These are phyloP conservation scores for Amphirosellinia nigrospora DNA, from an alignment of 495 filamentous ascomycete species.

Conservation along the genomic window DNA sequence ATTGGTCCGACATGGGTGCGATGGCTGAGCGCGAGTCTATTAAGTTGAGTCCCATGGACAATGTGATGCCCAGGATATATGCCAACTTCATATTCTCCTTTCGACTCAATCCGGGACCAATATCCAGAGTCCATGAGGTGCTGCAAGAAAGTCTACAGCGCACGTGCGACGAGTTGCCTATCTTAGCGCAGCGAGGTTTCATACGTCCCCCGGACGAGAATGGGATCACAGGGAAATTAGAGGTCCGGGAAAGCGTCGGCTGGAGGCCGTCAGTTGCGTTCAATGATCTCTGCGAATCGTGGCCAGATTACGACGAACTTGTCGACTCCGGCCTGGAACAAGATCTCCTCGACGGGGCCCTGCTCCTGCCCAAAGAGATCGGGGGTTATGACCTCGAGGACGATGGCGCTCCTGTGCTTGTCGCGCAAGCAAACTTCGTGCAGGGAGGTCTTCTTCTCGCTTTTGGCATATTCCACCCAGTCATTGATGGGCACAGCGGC, in stretches of 20 bases:
- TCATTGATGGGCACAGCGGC: constrained; percentile 2
- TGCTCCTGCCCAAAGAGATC: neutral
- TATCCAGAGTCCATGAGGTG: neutral
- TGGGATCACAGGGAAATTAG: neutral
- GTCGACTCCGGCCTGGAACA: constrained; percentile 12
- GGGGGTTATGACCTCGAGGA: neutral
- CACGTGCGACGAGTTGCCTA: neutral
- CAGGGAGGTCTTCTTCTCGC: constrained; percentile 23
- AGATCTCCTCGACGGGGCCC: neutral
- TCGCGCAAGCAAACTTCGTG: constrained; percentile 25
- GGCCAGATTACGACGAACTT: constrained; percentile 14
- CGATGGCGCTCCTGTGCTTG: neutral
- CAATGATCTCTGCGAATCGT: neutral
- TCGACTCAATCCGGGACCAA: neutral
- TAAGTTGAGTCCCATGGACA: constrained; percentile 1
- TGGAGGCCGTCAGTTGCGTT: neutral
- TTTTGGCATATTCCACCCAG: constrained; percentile 9
- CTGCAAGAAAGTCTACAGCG: constrained; percentile 11
- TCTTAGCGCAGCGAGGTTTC: neutral
- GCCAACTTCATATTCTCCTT: constrained; percentile 1
- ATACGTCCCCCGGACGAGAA: neutral
- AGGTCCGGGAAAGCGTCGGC: neutral
- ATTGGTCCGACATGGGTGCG: neutral
- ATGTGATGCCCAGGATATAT: constrained; percentile 6
- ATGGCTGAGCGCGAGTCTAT: neutral